Conservation (phyloP, 2,329 filamentous ascomycete genomes). For the Fusarium begoniae region DNA sequence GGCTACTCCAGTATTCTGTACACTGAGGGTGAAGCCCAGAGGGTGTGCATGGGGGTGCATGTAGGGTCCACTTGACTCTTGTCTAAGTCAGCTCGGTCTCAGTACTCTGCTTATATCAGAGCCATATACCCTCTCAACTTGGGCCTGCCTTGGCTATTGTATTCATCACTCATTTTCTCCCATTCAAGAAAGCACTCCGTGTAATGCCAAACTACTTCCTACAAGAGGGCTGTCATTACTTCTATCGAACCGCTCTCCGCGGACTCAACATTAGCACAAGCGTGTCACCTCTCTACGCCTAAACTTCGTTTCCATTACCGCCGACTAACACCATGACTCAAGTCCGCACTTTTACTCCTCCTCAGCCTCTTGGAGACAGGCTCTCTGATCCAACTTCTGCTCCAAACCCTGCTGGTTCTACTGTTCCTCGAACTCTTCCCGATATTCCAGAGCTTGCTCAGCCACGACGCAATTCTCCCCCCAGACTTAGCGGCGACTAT, state of each 20-base stretch:
- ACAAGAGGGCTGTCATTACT: conserved; percentile 92
- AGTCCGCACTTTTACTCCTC: conserved; percentile 60
- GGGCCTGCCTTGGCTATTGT: not conserved
- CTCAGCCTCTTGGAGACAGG: conserved; percentile 77
- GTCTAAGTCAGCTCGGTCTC: conserved; percentile 44
- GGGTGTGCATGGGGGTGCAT: conserved; percentile 39
- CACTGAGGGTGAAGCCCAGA: conserved; percentile 14
- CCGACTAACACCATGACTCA: conserved; percentile 51
- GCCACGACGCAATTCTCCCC: conserved; percentile 33
- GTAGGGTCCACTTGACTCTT: conserved; percentile 43
- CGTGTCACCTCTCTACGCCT: conserved; percentile 80
- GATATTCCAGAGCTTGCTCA: conserved; percentile 45
- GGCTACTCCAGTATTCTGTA: conserved; percentile 7
- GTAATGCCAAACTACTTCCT: conserved; percentile 84
- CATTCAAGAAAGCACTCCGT: conserved; percentile 45
- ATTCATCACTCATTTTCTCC: conserved; percentile 14
- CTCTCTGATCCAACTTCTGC: conserved; percentile 57
- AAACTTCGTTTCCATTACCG: conserved; percentile 42
- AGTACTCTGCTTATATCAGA: conserved; percentile 41
- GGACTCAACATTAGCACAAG: conserved; percentile 83
- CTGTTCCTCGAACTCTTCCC: conserved; percentile 53
- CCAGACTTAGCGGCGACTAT: conserved; percentile 46
- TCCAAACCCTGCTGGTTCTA: conserved; percentile 42
- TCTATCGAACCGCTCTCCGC: conserved; percentile 89
- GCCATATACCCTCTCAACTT: conserved; percentile 33